Percentiles rank a stretch among this genome's conserved stretches.
Conservation (phyloP, 169 alveolate species). For the Toxoplasma gondii region DNA sequence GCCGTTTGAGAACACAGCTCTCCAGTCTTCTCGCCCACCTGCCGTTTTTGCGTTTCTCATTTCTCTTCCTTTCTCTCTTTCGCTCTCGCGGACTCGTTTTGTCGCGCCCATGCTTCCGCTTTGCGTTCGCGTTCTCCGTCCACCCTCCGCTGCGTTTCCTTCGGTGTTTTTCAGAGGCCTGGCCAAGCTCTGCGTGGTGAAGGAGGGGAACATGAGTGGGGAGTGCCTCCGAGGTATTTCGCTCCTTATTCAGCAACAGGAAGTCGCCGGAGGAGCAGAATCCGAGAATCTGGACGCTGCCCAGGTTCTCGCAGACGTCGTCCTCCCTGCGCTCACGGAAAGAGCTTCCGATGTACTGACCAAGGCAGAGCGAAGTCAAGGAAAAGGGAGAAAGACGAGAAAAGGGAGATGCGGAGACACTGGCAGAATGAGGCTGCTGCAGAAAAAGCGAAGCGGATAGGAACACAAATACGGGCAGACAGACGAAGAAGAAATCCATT, state of each 20-base stretch:
- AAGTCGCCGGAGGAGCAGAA: not conserved
- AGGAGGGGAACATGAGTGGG: conserved; percentile 31
- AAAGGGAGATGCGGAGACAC: not conserved
- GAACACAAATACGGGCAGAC: too few relatives aligned
- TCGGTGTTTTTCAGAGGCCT: conserved; percentile 51
- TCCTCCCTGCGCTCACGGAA: conserved; percentile 39
- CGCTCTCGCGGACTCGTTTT: too few relatives aligned
- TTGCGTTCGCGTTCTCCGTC: too few relatives aligned
- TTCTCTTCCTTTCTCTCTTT: too few relatives aligned
- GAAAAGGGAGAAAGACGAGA: not conserved
- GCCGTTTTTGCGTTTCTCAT: not conserved
- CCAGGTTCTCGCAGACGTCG: conserved; percentile 39
- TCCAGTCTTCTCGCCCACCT: not conserved
- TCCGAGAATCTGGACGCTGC: conserved; percentile 40
- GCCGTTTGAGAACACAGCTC: too few relatives aligned
- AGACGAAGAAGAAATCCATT: too few relatives aligned
- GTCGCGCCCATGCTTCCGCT: too few relatives aligned
- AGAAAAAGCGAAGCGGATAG: too few relatives aligned
- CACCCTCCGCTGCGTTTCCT: too few relatives aligned
- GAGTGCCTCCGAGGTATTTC: not conserved
- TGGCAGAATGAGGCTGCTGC: not conserved
- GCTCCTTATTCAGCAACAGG: conserved; percentile 23
- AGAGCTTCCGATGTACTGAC: conserved; percentile 1
- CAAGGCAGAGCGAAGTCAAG: not conserved
- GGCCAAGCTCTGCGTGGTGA: conserved; percentile 44